Conservation (phyloP, 768 basidiomycete species). For the Termitomyces sp. region DNA sequence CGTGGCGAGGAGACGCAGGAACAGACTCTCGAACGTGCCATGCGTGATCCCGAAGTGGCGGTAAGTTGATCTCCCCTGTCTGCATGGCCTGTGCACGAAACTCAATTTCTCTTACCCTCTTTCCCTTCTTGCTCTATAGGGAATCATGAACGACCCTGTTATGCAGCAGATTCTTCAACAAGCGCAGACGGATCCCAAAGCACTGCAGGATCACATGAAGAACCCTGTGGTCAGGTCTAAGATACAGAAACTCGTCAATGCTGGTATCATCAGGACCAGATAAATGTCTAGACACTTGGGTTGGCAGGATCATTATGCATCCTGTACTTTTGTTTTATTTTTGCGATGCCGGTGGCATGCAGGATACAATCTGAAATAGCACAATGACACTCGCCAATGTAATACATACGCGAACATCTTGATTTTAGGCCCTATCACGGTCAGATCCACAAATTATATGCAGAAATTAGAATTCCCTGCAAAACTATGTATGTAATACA, state of each 20-base stretch:
- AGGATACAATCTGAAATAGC: constrained; percentile 9
- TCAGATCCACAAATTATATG: too few species aligned
- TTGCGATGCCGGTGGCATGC: not conserved
- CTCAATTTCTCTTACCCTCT: constrained; percentile 2
- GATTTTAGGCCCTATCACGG: too few species aligned
- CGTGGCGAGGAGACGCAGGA: constrained; percentile 87
- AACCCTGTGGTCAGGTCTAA: constrained; percentile 77
- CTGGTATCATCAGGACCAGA: constrained; percentile 89
- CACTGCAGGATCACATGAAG: constrained; percentile 95
- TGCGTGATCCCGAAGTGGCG: constrained; percentile 96
- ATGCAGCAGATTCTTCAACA: constrained; percentile 96
- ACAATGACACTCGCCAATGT: not conserved
- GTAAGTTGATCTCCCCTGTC: constrained; percentile 40
- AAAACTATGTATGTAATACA: not conserved
- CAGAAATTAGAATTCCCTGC: not conserved
- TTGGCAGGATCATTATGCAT: not conserved
- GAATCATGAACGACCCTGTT: constrained; percentile 85
- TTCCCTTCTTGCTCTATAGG: constrained; percentile 31
- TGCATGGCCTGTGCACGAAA: not conserved
- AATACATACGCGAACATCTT: not conserved
- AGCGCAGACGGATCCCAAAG: constrained; percentile 84
- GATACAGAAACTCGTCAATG: constrained; percentile 87
- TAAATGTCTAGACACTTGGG: constrained; percentile 26
- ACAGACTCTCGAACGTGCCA: constrained; percentile 87
- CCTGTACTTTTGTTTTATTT: not conserved